These are phyloP conservation scores for Hemisphaericaspora subhashii DNA, from an alignment of 1,139 yeast genomes.

Conservation along the genomic window DNA sequence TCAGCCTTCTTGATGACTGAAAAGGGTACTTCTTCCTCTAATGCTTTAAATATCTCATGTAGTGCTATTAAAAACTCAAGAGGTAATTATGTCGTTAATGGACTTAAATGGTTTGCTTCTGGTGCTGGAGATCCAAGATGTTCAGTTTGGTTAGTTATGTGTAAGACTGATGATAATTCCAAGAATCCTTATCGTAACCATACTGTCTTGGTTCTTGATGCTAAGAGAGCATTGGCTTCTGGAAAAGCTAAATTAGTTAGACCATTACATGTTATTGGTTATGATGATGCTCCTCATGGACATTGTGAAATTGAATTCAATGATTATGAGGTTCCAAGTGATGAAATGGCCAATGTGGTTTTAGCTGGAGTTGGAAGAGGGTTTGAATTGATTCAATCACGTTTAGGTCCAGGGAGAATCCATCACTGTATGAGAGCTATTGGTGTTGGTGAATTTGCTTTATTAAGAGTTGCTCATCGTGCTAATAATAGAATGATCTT, in stretches of 20 bases:
- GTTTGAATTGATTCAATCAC: slow-evolving; percentile 66
- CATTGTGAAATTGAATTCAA: slow-evolving; percentile 63
- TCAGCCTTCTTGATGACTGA: slow-evolving; percentile 76
- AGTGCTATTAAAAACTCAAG: slow-evolving; percentile 42
- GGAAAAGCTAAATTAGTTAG: slow-evolving; percentile 54
- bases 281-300: slow-evolving; percentile 76
- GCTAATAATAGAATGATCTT: slow-evolving; percentile 58
- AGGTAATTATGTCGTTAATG: slow-evolving; percentile 60
- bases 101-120: slow-evolving; percentile 75
- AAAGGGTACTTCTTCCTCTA: slow-evolving; percentile 63
- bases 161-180: slow-evolving; percentile 48
- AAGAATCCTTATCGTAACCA: slow-evolving; percentile 51
- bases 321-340: slow-evolving; percentile 48
- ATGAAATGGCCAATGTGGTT: slow-evolving; percentile 38
- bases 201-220: slow-evolving; percentile 59
- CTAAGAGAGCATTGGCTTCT: slow-evolving; percentile 49
- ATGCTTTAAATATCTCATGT: slow-evolving; percentile 63
- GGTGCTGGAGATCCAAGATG: slow-evolving; percentile 76
- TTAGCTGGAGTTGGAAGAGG: slow-evolving; percentile 60
- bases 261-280: slow-evolving; percentile 61
- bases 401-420: slow-evolving; percentile 72
- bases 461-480: slow-evolving; percentile 52
- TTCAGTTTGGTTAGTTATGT: slow-evolving; percentile 66
- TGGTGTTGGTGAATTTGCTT: slow-evolving; percentile 66
- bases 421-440: slow-evolving; percentile 75